Conservation (phyloP, 768 basidiomycete species). For the Tylopilus plumbeoviolaceoides region DNA sequence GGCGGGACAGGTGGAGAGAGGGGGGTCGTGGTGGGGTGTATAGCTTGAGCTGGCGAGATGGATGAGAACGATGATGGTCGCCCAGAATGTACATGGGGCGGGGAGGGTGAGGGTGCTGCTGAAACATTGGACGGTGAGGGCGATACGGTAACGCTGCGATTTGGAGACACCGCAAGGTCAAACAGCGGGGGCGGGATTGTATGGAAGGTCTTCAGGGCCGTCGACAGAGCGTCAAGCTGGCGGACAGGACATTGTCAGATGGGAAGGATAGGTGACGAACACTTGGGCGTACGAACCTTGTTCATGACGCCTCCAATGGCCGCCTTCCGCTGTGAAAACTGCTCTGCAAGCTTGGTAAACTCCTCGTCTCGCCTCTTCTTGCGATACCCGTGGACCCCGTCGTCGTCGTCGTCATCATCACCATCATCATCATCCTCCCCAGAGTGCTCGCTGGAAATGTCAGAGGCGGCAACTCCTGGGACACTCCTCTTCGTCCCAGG, state of each 20-base stretch:
- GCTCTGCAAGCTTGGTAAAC: constrained; percentile 61
- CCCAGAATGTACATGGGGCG: not conserved
- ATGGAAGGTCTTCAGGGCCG: constrained; percentile 40
- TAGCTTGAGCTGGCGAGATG: constrained; percentile 8
- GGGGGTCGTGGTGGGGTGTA: not conserved
- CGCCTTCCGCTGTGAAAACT: constrained; percentile 66
- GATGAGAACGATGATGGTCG: constrained; percentile 5
- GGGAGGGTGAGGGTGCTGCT: constrained; percentile 11
- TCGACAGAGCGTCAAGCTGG: constrained; percentile 31
- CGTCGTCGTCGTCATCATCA: constrained; percentile 32
- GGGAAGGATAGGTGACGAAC: not conserved
- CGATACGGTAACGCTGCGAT: constrained; percentile 32
- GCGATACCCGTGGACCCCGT: constrained; percentile 46
- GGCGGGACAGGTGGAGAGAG: constrained; percentile 20
- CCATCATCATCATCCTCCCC: constrained; percentile 34
- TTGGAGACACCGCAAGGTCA: constrained; percentile 26
- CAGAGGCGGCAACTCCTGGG: constrained; percentile 17
- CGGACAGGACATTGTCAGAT: not conserved
- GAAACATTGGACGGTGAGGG: constrained; percentile 23
- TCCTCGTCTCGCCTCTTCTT: constrained; percentile 59
- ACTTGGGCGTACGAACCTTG: constrained; percentile 43
- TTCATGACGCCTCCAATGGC: constrained; percentile 69
- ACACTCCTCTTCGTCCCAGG: constrained; percentile 7
- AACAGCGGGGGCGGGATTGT: constrained; percentile 40
- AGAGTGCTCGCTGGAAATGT: constrained; percentile 22